These are phyloP conservation scores for Melocanna baccifera DNA, from an alignment of 176 grass and related monocot species.

Conservation along the genomic window DNA sequence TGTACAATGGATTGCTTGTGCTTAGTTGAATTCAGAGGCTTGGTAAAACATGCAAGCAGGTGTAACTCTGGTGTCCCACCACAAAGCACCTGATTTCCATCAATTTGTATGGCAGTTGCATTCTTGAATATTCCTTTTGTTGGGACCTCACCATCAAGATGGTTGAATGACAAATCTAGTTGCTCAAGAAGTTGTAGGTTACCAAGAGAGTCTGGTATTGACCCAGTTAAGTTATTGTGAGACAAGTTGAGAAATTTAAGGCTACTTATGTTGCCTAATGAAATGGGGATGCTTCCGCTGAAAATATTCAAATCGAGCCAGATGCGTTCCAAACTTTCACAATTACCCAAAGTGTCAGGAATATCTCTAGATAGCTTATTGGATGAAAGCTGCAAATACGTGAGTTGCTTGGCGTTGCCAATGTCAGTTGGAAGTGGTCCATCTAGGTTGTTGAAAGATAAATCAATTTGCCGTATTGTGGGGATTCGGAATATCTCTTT, in stretches of 20 bases:
- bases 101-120: too few relatives aligned
- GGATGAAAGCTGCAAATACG: background rate
- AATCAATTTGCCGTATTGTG: background rate
- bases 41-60: background rate
- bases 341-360: constrained; percentile 1
- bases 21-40: background rate
- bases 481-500: background rate
- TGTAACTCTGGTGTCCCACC: background rate
- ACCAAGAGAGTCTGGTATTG: background rate
- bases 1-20: background rate
- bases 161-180: too few relatives aligned
- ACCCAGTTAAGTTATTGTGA: background rate
- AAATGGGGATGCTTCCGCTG: background rate
- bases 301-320: background rate
- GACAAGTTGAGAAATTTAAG: background rate
- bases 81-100: too few relatives aligned
- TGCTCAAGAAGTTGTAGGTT: too few relatives aligned
- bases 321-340: background rate
- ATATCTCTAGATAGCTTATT: constrained; percentile 35
- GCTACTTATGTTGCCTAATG: background rate
- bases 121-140: too few relatives aligned
- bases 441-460: background rate
- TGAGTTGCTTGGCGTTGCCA: constrained; percentile 14
- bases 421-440: background rate
- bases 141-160: too few relatives aligned